Evolutionary conservation across 495 filamentous ascomycete species (phyloP), one percentile per base, ranked within the genome.

Genomic region (Talaromyces ruber): DNA sequence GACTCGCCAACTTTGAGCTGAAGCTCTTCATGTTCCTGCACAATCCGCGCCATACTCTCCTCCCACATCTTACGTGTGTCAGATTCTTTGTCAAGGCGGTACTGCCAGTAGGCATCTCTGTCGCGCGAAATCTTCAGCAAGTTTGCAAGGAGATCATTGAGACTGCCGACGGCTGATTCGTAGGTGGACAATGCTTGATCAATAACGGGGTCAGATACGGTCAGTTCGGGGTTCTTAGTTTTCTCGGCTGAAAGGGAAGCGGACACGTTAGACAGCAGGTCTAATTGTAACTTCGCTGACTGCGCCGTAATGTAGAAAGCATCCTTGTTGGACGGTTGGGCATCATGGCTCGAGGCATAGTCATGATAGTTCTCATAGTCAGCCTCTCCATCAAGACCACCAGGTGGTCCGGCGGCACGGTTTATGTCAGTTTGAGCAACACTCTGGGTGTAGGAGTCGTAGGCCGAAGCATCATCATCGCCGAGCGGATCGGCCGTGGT

Each of bases 41-140:
- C 94, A 24, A 98, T 86, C 57, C 88, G 85, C 5, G 92, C 90
- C 94, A 98, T 98, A 74, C 92, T 98, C 64, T 98, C 95, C 76
- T 98, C 94, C 94, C 95, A 98, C 82, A 98, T 87, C 51, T 89
- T 85, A 28, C 94, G 85, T 68, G 97, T 85, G 68, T 93, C 85
- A 32, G 85, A 86, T 72, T 98, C 94, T 37, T 90, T 86, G 67
- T 93, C 92, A 28, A 98, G 81, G 16, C 94, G 86, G 70, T 94
- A 93, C 71, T 97, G 92, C 94, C 94, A 98, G 69, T 97, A 96
- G 0, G 91, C 84, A 73, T 98, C 94, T 28, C 95, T 88, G 67
- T 98, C 94, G 61, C 88, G 84, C 16, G 92, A 92, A 67, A 98
- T 98, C 34, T 90, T 90, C 12, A 97, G 76, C 3, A 98, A 82